Conservation (phyloP, 805 yeast species). For the Lachancea quebecensis region DNA sequence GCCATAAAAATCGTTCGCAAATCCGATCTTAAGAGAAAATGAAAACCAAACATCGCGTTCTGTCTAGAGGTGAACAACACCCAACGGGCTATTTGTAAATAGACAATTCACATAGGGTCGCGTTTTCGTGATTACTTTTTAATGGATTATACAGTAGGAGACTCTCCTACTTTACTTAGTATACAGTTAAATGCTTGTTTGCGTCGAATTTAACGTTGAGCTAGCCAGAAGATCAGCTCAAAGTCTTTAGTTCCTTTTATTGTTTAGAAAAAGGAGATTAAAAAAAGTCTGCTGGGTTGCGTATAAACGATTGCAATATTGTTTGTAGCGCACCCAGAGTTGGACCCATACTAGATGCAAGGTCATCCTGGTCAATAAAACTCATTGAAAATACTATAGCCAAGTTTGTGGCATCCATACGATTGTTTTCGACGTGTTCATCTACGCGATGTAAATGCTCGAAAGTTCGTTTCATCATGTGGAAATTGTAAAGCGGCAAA, state of each 20-base stretch:
- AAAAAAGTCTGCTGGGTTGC: conserved; percentile 32
- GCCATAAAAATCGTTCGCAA: conserved; percentile 27
- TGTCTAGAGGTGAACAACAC: too few species aligned
- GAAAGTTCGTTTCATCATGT: conserved; percentile 58
- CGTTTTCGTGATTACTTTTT: neutral
- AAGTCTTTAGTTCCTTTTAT: neutral
- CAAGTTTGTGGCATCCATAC: conserved; percentile 83
- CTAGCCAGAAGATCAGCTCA: neutral
- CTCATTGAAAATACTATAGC: conserved; percentile 83
- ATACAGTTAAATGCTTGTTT: conserved; percentile 4
- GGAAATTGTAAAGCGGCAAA: conserved; percentile 62
- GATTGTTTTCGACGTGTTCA: conserved; percentile 58
- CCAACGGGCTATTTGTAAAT: neutral
- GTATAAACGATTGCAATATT: conserved; percentile 44
- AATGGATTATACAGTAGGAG: too few species aligned
- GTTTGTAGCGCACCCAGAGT: conserved; percentile 49
- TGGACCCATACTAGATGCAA: conserved; percentile 41
- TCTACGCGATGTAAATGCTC: conserved; percentile 66
- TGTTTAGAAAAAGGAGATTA: neutral
- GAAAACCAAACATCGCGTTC: too few species aligned
- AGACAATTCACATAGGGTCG: neutral
- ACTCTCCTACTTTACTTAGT: neutral
- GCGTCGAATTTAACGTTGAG: too few species aligned
- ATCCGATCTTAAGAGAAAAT: conserved; percentile 17
- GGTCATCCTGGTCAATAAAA: conserved; percentile 40